phyloP scores from a whole-genome alignment of 352 stramenopile species.

The Phytopythium aichiense region DNA sequence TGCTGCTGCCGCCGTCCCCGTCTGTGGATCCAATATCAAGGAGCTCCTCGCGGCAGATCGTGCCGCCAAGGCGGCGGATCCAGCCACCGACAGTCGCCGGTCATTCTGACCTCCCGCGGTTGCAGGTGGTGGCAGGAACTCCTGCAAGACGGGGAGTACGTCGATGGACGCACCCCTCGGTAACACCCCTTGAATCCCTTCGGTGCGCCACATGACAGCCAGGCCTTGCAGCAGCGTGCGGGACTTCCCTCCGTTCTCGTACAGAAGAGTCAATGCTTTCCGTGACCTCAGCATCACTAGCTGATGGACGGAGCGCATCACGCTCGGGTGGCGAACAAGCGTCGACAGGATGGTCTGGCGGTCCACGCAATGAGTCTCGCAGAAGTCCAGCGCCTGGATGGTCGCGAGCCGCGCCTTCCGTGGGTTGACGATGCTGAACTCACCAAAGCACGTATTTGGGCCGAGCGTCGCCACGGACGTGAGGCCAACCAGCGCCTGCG shows the following conservation, averaged over 20 bases:
- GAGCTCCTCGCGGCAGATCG: not conserved
- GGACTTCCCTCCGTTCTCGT: conserved; percentile 52
- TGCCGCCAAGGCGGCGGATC: not conserved
- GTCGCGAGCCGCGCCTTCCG: conserved; percentile 60
- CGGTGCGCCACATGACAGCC: conserved; percentile 53
- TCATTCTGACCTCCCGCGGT: not conserved
- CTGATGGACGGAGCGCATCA: conserved; percentile 54
- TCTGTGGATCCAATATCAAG: not conserved
- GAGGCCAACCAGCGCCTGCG: conserved; percentile 65
- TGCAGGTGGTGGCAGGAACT: conserved; percentile 20
- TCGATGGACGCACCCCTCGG: conserved; percentile 26
- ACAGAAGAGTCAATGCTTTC: conserved; percentile 53
- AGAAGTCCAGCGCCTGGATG: conserved; percentile 77
- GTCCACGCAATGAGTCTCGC: conserved; percentile 66
- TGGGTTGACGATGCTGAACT: conserved; percentile 79
- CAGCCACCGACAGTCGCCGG: not conserved
- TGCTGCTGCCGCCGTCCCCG: not conserved
- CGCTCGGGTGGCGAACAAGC: conserved; percentile 49
- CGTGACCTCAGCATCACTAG: conserved; percentile 43
- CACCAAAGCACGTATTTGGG: conserved; percentile 72
- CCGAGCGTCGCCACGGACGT: conserved; percentile 60
- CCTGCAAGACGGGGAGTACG: conserved; percentile 36
- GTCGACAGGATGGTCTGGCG: conserved; percentile 42
- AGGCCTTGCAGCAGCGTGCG: conserved; percentile 59
- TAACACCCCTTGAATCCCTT: conserved; percentile 45